phyloP scores from a whole-genome alignment of 2,329 filamentous ascomycete species.

The Magnaporthiopsis incrustans region DNA sequence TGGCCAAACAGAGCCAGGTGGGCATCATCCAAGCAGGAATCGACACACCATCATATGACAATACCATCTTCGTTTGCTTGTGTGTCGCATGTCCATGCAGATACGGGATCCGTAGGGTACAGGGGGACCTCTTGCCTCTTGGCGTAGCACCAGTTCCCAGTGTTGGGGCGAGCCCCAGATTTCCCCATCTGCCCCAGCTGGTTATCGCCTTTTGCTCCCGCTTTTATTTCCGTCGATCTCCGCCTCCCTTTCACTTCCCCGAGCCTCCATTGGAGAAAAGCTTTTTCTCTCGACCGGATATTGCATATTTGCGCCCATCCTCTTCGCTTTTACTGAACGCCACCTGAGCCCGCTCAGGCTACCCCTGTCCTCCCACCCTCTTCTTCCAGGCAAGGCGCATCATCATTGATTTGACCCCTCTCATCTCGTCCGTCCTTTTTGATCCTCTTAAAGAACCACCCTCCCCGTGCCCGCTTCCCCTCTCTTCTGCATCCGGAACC shows the following conservation, averaged over 20 bases:
- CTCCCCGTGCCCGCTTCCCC: not conserved
- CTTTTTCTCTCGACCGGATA: not conserved
- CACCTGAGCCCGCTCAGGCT: not conserved
- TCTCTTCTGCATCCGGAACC: not conserved
- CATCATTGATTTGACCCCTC: not conserved
- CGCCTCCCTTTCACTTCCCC: not conserved
- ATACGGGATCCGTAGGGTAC: not conserved
- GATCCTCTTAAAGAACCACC: not conserved
- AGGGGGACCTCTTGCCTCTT: too few relatives aligned
- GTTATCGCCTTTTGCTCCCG: not conserved
- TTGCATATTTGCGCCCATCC: not conserved
- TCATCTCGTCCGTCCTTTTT: not conserved
- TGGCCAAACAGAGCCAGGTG: not conserved
- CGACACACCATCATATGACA: not conserved
- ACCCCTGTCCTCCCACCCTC: not conserved
- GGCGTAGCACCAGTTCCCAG: not conserved
- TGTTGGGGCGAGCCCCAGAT: not conserved
- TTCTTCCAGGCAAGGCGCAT: not conserved
- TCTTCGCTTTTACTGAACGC: not conserved
- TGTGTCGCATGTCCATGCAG: not conserved
- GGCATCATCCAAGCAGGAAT: not conserved
- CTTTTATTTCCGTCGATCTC: not conserved
- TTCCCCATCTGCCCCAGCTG: not conserved
- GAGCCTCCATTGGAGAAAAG: not conserved
- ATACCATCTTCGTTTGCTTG: not conserved